phyloP scores from a whole-genome alignment of 2,329 filamentous ascomycete genomes.

The Trichoderma cornu-damae region DNA sequence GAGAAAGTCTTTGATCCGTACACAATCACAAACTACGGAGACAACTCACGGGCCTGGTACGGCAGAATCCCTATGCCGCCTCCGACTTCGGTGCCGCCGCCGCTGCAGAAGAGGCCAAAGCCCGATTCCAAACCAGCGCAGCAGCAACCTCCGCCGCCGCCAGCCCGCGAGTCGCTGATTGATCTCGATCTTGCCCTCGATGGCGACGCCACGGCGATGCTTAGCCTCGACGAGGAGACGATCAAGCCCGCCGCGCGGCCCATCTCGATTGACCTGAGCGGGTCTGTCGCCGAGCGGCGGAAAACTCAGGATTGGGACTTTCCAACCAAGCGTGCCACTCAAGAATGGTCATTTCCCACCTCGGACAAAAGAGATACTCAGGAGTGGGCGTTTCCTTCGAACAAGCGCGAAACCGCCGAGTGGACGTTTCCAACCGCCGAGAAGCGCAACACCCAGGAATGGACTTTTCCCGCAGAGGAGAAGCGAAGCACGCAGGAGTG shows the following conservation, averaged over 20 bases:
- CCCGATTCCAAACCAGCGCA: background rate
- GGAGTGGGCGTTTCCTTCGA: constrained; percentile 36
- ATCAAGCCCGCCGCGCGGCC: constrained; percentile 16
- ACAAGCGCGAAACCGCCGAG: constrained; percentile 11
- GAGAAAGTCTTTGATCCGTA: constrained; percentile 47
- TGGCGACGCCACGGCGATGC: constrained; percentile 17
- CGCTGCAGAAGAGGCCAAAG: constrained; percentile 22
- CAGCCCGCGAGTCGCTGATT: constrained; percentile 39
- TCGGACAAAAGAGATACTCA: constrained; percentile 29
- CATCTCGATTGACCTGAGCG: constrained; percentile 16
- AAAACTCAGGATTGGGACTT: constrained; percentile 16
- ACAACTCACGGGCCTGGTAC: constrained; percentile 42
- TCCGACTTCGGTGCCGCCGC: constrained; percentile 41
- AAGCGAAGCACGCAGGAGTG: constrained; percentile 13
- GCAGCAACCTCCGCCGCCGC: background rate
- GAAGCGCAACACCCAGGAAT: constrained; percentile 37
- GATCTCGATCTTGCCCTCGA: constrained; percentile 42
- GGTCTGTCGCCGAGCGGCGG: constrained; percentile 10
- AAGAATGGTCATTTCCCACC: constrained; percentile 28
- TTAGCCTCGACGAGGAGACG: constrained; percentile 15
- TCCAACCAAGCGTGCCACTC: constrained; percentile 10
- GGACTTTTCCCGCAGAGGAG: constrained; percentile 40
- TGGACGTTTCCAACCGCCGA: constrained; percentile 38
- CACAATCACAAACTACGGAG: constrained; percentile 43
- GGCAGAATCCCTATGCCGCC: constrained; percentile 29